These are phyloP conservation scores for Cymodocea nodosa DNA, from an alignment of 116 monocot genomes.

Conservation along the genomic window DNA sequence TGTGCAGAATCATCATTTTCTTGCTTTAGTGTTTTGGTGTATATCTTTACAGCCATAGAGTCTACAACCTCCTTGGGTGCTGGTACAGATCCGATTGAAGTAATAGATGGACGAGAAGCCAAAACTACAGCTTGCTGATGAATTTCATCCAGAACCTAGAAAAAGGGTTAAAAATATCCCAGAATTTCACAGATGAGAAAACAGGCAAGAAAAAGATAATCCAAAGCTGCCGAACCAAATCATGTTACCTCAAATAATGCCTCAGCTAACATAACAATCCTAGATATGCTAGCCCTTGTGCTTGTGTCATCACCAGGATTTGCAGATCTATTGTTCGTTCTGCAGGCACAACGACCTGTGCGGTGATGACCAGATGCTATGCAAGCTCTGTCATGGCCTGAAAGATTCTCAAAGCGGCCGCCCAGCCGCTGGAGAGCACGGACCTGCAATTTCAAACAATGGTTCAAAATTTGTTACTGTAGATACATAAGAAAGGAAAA, in stretches of 20 bases:
- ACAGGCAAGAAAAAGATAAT: neutral
- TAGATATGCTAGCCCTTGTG: conserved; percentile 72
- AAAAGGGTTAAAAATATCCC: neutral
- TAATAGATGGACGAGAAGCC: conserved; percentile 62
- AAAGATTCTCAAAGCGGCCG: conserved; percentile 65
- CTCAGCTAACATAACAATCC: conserved; percentile 97
- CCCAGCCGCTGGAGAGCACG: conserved; percentile 81
- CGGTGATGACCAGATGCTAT: conserved; percentile 62
- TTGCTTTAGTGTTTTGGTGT: conserved; percentile 29
- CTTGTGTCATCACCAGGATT: conserved; percentile 47
- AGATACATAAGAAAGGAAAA: neutral
- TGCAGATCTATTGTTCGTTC: conserved; percentile 22
- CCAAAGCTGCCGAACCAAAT: neutral
- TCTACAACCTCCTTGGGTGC: conserved; percentile 91
- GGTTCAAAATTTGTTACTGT: neutral
- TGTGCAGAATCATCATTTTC: conserved; percentile 56
- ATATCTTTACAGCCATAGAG: conserved; percentile 53
- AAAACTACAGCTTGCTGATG: conserved; percentile 85
- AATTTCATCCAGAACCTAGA: conserved; percentile 91
- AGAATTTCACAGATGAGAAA: neutral
- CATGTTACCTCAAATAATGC: conserved; percentile 82
- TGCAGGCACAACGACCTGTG: conserved; percentile 58
- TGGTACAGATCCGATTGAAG: conserved; percentile 80
- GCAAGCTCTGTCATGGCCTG: conserved; percentile 82
- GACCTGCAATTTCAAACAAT: conserved; percentile 44